phyloP scores from a whole-genome alignment of 2,329 filamentous ascomycete genomes.

The Botrytis galanthina region DNA sequence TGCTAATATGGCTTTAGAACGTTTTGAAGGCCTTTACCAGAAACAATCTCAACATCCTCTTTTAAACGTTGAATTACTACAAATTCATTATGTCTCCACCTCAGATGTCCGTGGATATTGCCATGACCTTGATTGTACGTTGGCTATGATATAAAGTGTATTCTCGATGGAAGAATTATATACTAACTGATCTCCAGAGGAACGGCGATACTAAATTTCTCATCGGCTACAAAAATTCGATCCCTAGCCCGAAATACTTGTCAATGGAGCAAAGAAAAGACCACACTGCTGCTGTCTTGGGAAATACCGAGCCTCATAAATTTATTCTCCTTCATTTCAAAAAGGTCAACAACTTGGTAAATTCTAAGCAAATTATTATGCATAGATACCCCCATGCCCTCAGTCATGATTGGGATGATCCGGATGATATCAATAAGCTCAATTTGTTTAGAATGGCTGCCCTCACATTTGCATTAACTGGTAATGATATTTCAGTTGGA shows the following conservation, averaged over 20 bases:
- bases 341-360: fast-evolving
- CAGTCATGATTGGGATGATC: neutral
- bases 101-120: neutral
- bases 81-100: neutral
- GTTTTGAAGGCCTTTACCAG: neutral
- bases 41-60: neutral
- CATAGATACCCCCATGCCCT: neutral
- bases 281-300: neutral
- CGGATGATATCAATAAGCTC: neutral
- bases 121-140: neutral
- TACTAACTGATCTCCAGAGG: neutral
- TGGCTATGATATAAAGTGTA: neutral
- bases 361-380: neutral
- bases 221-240: neutral
- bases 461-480: neutral
- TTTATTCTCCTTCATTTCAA: neutral
- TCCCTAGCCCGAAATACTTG: neutral
- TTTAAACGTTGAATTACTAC: no score
- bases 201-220: no score
- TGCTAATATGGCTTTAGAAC: neutral
- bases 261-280: neutral
- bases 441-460: neutral
- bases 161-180: neutral
- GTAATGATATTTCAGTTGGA: neutral
- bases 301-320: neutral